Conservation (phyloP, 2,329 filamentous ascomycete species). For the Alternaria hordeiaustralica region DNA sequence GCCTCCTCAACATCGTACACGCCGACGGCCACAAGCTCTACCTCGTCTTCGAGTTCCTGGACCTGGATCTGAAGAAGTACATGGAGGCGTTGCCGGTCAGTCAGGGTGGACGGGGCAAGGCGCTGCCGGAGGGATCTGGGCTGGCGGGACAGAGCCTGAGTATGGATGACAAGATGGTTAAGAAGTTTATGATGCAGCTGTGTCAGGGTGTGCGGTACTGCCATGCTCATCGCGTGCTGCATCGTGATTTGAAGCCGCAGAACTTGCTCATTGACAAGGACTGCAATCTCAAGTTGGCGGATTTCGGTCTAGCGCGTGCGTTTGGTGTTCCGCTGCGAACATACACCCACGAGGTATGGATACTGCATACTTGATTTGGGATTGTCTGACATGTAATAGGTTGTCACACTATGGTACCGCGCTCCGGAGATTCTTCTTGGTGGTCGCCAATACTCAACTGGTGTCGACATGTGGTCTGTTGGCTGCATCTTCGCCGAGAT, state of each 20-base stretch:
- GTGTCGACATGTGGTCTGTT: conserved; percentile 95
- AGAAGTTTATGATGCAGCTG: conserved; percentile 91
- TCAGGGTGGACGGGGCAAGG: conserved; percentile 84
- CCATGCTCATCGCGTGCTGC: conserved; percentile 84
- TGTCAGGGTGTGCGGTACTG: conserved; percentile 86
- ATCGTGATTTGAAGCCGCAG: conserved; percentile 89
- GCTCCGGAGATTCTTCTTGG: conserved; percentile 89
- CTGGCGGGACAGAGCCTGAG: conserved; percentile 70
- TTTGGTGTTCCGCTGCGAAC: conserved; percentile 91
- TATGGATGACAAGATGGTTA: conserved; percentile 80
- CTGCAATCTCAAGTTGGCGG: conserved; percentile 87
- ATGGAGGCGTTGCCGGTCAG: conserved; percentile 88
- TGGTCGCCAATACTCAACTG: conserved; percentile 89
- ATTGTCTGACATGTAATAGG: conserved; percentile 52
- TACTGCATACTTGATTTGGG: neutral
- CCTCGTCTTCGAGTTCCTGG: conserved; percentile 90
- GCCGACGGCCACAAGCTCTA: conserved; percentile 95
- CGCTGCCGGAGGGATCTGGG: conserved; percentile 78
- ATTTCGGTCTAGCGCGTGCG: conserved; percentile 87
- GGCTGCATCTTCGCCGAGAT: conserved; percentile 96
- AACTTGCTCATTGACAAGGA: conserved; percentile 86
- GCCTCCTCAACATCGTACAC: conserved; percentile 89
- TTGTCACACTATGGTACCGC: conserved; percentile 93
- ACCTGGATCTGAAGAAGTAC: conserved; percentile 92
- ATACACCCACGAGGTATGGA: conserved; percentile 81